A percentile compares a stretch with the other conserved stretches of the same genome.
These are phyloP conservation scores for Akanthomyces uredinophilus DNA, from an alignment of 2,329 filamentous ascomycete species.

Conservation along the genomic window DNA sequence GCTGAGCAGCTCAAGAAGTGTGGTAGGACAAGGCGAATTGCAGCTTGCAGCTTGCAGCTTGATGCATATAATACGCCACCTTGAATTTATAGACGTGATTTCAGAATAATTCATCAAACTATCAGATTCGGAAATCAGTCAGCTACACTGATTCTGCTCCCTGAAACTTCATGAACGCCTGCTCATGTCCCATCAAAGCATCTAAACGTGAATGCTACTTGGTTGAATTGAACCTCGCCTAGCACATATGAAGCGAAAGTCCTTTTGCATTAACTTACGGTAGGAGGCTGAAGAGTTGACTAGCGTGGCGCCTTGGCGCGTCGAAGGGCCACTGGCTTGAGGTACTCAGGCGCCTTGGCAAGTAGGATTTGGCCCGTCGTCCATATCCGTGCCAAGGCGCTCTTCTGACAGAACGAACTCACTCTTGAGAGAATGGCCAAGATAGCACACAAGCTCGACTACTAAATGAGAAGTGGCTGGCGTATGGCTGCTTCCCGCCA, in stretches of 20 bases:
- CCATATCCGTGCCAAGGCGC: conserved; percentile 7
- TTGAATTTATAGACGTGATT: not conserved
- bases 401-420: not conserved
- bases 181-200: not conserved
- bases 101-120: too few species aligned
- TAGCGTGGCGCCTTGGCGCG: not conserved
- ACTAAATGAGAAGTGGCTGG: not conserved
- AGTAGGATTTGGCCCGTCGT: not conserved
- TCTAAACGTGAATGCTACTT: too few species aligned
- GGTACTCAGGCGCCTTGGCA: conserved; percentile 4
- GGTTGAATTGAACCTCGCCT: too few species aligned
- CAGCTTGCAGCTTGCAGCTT: not conserved
- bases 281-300: not conserved
- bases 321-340: not conserved
- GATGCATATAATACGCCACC: not conserved
- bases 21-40: not conserved
- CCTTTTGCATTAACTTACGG: not conserved
- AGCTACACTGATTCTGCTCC: not conserved
- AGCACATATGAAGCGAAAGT: not conserved
- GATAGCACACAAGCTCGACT: not conserved
- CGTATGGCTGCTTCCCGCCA: not conserved
- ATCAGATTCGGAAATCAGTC: not conserved
- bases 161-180: not conserved
- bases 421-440: not conserved
- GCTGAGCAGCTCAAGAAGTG: not conserved